Base-by-base conservation (phyloP, 371 early-diverging fungal genomes). In the Zopfochytrium polystomum region DNA sequence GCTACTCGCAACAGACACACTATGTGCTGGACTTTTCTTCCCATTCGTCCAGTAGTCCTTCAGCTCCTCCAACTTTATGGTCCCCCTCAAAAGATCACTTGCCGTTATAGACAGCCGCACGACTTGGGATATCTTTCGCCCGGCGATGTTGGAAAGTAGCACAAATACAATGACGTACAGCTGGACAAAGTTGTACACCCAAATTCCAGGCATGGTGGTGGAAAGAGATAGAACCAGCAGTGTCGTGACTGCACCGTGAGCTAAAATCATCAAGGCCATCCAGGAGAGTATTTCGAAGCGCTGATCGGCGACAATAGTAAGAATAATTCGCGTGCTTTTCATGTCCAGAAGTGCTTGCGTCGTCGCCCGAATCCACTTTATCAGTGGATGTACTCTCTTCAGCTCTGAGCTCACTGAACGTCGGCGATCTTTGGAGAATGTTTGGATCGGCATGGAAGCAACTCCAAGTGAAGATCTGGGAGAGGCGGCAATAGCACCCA, bases 131-230 rank as follows among this genome's bases (percentile, higher is more conserved):
- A 62, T 35, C 43, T 38, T 44, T 15, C 15, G 7, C 5, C 32
- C 22, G 27, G 62, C 62, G 13, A 20, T 18, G 23, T 53, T 30
- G 15, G 62, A 55, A 3, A 54, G 23, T 7, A 60, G 44, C 1
- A 38, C 49, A 22, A 11, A n/a, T 2, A 26, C 38, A 22, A 60
- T 60, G 0, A 60, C 61, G 31, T 52, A 60, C 1, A 60, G 23
- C 35, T 60, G 61, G n/a, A 60, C 33, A 31, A 60, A 60, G 51
- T 60, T 60, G 53, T 60, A 60, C 0, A 60, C 53, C 53, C 53
- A 60, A 22, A 60, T 60, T 0, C 61, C 61, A 1, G 61, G 61
- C 61, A 60, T 60, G 1, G 49, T 34, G 15, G 26, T 13, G 29
- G 52, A 11, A 9, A 52, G 34, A 9, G 26, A 48, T 13, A n/a